Evolutionary conservation across 1,284 basidiomycete genomes (phyloP), one percentile per base, ranked within the genome.

Genomic region (Thelephora terrestris): DNA sequence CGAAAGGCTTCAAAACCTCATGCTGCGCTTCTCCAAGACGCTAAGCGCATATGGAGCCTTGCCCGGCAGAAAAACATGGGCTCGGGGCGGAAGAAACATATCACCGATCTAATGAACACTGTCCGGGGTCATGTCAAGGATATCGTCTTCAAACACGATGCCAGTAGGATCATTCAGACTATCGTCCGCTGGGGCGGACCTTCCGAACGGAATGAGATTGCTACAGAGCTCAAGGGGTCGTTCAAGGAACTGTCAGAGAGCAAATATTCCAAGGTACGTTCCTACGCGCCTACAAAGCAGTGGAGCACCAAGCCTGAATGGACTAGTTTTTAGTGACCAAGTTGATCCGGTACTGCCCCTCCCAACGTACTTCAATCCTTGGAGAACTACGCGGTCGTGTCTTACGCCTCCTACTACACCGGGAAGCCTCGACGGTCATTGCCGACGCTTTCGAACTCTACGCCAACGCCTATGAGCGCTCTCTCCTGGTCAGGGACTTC

Each of bases 381-480:
- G 69, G 73, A 32, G 85, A 91, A 60, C 86, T 93, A 61, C 79
- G 87, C 49, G 76, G 77, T 1, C 71, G 81, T 50, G 77, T 92
- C 27, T 67, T 86, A 27, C 77, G 79, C 6, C 71, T 94, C 23
- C 71, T 95, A 10, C 73, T 89, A 5, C 91, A 94, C 61, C 76
- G 85, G 2, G 85, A 93, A 57, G 89, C 91, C 0, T 80, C 87
- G 0, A 72, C 77, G 7, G 85, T 91, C 5, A 71, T 95, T 12
- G 85, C 90, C 0, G 91, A 93, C 60, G 77, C 90, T 3, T 95
- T 86, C 58, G 91, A 92, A 60, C 74, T 93, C 0, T 85, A 89
- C 58, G 76, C 84, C 2, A 89, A 90, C 45, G 81, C 87, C 0
- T 87, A 86, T 56, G 90, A 93, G 58, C 78, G 87, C 21, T 75